A percentile compares a stretch with the other conserved stretches of the same genome.
These are phyloP conservation scores for Caloboletus inedulis DNA, from an alignment of 1,284 basidiomycete species.

Conservation along the genomic window DNA sequence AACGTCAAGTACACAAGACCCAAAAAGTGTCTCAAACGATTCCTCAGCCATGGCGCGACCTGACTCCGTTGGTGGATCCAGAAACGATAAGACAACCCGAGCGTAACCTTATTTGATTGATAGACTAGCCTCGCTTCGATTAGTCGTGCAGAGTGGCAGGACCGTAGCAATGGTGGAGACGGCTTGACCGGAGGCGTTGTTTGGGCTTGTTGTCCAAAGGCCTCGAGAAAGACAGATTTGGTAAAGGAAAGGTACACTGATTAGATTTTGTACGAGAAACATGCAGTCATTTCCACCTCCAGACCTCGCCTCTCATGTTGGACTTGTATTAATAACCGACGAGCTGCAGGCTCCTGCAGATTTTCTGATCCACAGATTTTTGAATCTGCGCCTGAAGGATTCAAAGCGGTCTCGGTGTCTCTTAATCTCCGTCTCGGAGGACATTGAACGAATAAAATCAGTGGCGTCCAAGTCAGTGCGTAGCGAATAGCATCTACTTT, in stretches of 20 bases:
- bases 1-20: slow-evolving; percentile 57
- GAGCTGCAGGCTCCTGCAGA: slow-evolving; percentile 63
- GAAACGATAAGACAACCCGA: not conserved
- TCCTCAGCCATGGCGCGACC: slow-evolving; percentile 23
- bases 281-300: slow-evolving; percentile 34
- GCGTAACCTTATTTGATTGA: not conserved
- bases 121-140: not conserved
- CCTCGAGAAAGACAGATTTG: slow-evolving; percentile 16
- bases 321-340: slow-evolving; percentile 60
- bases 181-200: slow-evolving; percentile 5
- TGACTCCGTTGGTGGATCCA: not conserved
- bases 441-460: slow-evolving; percentile 56
- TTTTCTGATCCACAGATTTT: slow-evolving; percentile 55
- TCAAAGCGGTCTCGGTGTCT: slow-evolving; percentile 38
- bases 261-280: slow-evolving; percentile 4
- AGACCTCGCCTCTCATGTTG: slow-evolving; percentile 24
- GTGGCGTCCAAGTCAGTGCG: slow-evolving; percentile 60
- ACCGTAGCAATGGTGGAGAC: not conserved
- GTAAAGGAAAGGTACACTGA: not conserved
- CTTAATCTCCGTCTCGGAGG: slow-evolving; percentile 57
- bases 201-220: slow-evolving; percentile 20
- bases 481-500: slow-evolving; percentile 4
- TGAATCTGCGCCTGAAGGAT: slow-evolving; percentile 53
- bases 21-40: slow-evolving; percentile 63
- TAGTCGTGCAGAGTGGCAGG: not conserved